Percentiles rank a stretch among this genome's conserved stretches.
phyloP scores from a whole-genome alignment of 129 eudicot species.

The Ambrosia trifida region DNA sequence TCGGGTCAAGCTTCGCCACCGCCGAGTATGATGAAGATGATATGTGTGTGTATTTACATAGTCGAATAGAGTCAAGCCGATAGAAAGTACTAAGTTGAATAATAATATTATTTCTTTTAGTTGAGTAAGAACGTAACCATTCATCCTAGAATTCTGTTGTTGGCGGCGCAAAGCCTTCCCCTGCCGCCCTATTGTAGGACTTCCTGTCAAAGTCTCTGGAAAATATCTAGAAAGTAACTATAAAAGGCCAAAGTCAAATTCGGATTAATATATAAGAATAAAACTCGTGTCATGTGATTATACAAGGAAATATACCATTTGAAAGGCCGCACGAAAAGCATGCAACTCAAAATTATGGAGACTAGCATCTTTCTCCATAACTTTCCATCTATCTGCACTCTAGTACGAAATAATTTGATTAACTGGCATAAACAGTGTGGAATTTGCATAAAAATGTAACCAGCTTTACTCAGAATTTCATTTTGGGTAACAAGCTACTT shows the following conservation, averaged over 20 bases:
- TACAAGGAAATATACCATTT: slow-evolving; percentile 54
- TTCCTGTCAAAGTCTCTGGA: slow-evolving; percentile 52
- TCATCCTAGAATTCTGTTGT: slow-evolving; percentile 32
- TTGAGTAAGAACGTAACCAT: slow-evolving; percentile 19
- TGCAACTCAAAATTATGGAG: slow-evolving; percentile 91
- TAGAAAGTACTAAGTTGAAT: neutral
- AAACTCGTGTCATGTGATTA: neutral
- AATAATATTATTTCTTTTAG: neutral
- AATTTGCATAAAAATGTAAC: neutral
- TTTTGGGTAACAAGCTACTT: neutral
- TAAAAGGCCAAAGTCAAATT: slow-evolving; percentile 15
- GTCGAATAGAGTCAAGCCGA: neutral
- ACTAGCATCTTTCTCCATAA: slow-evolving; percentile 56
- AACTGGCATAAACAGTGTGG: neutral
- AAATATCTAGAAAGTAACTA: slow-evolving; percentile 69
- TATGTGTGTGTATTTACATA: neutral
- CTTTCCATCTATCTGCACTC: slow-evolving; percentile 94
- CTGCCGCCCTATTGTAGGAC: slow-evolving; percentile 81
- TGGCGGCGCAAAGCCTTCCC: slow-evolving; percentile 92
- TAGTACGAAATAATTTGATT: slow-evolving; percentile 23
- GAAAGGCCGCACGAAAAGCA: slow-evolving; percentile 92
- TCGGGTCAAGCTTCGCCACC: too few species aligned
- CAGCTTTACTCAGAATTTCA: neutral
- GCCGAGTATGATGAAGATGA: too few species aligned
- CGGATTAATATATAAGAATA: slow-evolving; percentile 6